phyloP scores from a whole-genome alignment of 1,284 basidiomycete species.

The Papiliotrema nemorosa region DNA sequence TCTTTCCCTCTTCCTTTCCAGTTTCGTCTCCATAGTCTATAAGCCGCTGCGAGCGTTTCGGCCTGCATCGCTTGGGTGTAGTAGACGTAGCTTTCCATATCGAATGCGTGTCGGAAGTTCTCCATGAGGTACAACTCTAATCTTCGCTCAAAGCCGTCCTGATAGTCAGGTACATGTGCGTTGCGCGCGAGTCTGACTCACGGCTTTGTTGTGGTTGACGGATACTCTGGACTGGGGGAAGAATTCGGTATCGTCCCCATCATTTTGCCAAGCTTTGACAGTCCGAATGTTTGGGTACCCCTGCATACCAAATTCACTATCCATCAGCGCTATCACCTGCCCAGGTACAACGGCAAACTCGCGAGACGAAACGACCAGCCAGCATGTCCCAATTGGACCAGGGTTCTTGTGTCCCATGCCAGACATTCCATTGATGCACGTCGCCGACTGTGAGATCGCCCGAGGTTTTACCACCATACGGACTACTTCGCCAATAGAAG shows the following conservation, averaged over 20 bases:
- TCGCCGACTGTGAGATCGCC: conserved; percentile 75
- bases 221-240: conserved; percentile 81
- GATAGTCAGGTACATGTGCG: background rate
- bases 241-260: conserved; percentile 64
- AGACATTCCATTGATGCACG: conserved; percentile 88
- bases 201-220: conserved; percentile 82
- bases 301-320: conserved; percentile 46
- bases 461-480: conserved; percentile 75
- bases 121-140: conserved; percentile 86
- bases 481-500: conserved; percentile 76
- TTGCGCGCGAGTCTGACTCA: conserved; percentile 8
- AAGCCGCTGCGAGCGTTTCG: conserved; percentile 69
- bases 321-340: background rate
- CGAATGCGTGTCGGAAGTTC: conserved; percentile 74
- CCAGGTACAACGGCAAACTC: conserved; percentile 30
- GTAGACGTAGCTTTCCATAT: conserved; percentile 78
- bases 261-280: conserved; percentile 69
- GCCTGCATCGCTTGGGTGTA: conserved; percentile 82
- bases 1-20: conserved; percentile 69
- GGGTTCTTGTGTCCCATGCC: conserved; percentile 77
- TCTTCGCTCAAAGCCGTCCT: conserved; percentile 74
- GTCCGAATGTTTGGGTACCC: conserved; percentile 80
- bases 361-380: conserved; percentile 81
- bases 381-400: conserved; percentile 88
- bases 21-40: conserved; percentile 70